Base-by-base conservation (phyloP, 2,329 filamentous ascomycete genomes). In the Sporothrix luriei region DNA sequence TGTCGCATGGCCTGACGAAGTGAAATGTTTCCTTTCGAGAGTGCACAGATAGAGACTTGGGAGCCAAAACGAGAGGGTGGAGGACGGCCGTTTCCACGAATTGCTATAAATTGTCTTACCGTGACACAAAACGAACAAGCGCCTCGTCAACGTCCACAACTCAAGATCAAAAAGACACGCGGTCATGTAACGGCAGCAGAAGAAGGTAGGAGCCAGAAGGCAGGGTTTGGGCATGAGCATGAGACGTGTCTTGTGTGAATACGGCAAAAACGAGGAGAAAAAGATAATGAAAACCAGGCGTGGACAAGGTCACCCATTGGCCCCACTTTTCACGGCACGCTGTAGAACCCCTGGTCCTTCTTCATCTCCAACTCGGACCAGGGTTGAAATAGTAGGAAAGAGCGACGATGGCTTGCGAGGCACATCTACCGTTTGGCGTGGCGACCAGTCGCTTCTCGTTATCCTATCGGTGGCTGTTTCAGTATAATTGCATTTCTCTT, bases 401-500 rank as follows among this genome's bases (percentile, higher is more conserved):
- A 48, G 16, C 1, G 14, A 19, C 46, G 11, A 19, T n/a, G n/a
- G 24, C 55, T 59, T 21, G 21, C 19, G 29, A 6, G 24, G 26
- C n/a, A n/a, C 55, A 61, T n/a, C 9, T 52, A 21, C 38, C 57
- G 57, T 62, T 62, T 62, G 33, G 19, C 26, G 57, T 62, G 57
- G 38, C 38, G 33, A 6, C 38, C 57, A 46, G 19, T 62, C 57
- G 33, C 57, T 62, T 62, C 21, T 62, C 6, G n/a, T 26, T 62
- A 38, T 46, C 57, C 38, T 46, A 14, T 21, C 38, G 38, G 19
- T 46, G 57, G 21, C n/a, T 62, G 57, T 62, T 62, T 62, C 57
- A 62, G 38, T 46, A 38, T 24, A 62, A 46, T 40, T 24, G 33
- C 14, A 14, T 16, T 43, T 38, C 21, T 26, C 40, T 6, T 46